Base-by-base conservation (phyloP, 768 basidiomycete species). In the Xerocomellus chrysenteron region DNA sequence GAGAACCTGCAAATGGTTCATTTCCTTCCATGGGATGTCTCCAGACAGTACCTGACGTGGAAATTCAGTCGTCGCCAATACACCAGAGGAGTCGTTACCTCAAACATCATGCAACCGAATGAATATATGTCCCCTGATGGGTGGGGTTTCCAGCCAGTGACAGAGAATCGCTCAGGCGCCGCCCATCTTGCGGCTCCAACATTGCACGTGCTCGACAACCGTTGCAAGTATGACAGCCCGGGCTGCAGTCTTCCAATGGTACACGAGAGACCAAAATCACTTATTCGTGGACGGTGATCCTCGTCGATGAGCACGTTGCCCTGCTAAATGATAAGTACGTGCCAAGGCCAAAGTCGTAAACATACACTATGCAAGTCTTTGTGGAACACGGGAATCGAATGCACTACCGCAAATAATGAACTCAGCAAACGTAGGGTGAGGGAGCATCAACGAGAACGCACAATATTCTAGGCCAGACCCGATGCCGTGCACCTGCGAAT, bases 1-100 rank as follows among this genome's bases (percentile, higher is more conserved):
- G 1, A 49, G 13, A 0, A 58, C 54, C 24, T 56, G n/a, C 2
- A 2, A 58, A 0, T 26, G 17, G 0, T 5, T 58, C 47, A 28
- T 32, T 19, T 19, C 54, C 47, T 56, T 58, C 54, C 57, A 56
- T 4, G 57, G 57, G 10, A 50, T 21, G 1, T 57, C 57, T 19
- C 57, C 54, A 5, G 47, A 58, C 4, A 56, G 6, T 10, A 58
- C 54, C 54, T 58, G 5, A 0, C 2, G 2, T 8, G 12, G 24
- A 35, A 30, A 6, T 3, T 45, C 1, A 21, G 24, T 3, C 1
- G 8, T 33, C 1, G 7, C 8, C 35, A 11, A 26, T 2, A 35
- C 17, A 37, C 12, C 1, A 1, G 5, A 3, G 11, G 28, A 28
- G 24, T 36, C 5, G 0, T 37, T 37, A 58, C 57, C 49, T 57